These are phyloP conservation scores for Dictyophora rubrovolvata DNA, from an alignment of 768 basidiomycete species.

Conservation along the genomic window DNA sequence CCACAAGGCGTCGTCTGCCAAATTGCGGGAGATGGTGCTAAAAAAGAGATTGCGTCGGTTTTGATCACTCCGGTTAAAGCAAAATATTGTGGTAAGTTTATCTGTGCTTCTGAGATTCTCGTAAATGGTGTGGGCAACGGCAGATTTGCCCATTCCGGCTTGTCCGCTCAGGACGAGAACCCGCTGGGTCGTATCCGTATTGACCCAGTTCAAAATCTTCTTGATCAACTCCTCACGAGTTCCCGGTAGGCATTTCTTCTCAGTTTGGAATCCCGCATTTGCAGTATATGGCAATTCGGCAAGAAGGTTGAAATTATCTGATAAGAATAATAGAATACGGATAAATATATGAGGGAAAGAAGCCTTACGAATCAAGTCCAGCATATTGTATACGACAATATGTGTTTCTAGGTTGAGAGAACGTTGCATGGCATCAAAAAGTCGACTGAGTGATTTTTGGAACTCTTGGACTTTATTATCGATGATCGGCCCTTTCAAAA, in stretches of 20 bases:
- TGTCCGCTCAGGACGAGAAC: conserved; percentile 10
- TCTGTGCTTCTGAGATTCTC: not conserved
- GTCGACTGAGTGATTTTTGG: no score
- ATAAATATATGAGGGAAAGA: not conserved
- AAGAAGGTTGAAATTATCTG: not conserved
- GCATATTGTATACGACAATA: no score
- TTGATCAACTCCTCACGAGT: conserved; percentile 5
- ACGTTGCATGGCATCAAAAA: no score
- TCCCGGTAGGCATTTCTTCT: conserved; percentile 4
- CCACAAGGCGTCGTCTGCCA: not conserved
- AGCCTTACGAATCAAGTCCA: not conserved
- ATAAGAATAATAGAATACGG: not conserved
- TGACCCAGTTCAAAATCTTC: conserved; percentile 5
- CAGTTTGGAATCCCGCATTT: not conserved
- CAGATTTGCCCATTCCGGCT: conserved; percentile 14
- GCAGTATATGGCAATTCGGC: not conserved
- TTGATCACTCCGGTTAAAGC: not conserved
- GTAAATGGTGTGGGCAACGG: conserved; percentile 12
- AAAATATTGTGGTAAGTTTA: not conserved
- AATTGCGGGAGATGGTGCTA: conserved; percentile 10
- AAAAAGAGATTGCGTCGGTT: not conserved
- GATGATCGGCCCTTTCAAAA: no score
- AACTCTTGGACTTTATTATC: no score
- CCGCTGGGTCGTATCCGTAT: not conserved
- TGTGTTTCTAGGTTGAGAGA: no score